Evolutionary conservation across 441 rosid genomes (phyloP).

Genomic region (Gossypium davidsonii): DNA sequence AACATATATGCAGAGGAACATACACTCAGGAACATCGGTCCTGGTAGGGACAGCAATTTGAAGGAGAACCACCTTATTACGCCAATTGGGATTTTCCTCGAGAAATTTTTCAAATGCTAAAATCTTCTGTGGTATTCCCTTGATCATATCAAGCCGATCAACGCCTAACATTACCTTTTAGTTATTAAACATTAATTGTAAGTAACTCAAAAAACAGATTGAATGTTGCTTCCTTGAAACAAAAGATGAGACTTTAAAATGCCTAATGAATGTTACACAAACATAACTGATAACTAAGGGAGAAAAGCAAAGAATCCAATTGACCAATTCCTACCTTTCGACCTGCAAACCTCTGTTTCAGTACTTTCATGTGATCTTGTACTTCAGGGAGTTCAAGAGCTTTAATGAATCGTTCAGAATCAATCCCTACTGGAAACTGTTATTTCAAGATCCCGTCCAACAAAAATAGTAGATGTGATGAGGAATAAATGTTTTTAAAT

Average conservation of each 20-base stretch:
- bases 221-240: background rate
- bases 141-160: slow-evolving; percentile 79
- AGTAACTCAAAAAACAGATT: slow-evolving; percentile 1
- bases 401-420: slow-evolving; percentile 60
- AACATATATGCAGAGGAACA: slow-evolving; percentile 13
- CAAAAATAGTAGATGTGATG: background rate
- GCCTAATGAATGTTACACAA: no score
- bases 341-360: slow-evolving; percentile 61
- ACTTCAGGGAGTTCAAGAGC: slow-evolving; percentile 59
- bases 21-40: slow-evolving; percentile 77
- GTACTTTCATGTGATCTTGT: slow-evolving; percentile 59
- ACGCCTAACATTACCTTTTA: slow-evolving; percentile 75
- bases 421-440: slow-evolving; percentile 83
- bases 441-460: slow-evolving; percentile 28
- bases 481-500: background rate
- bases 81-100: slow-evolving; percentile 73
- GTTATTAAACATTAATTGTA: slow-evolving; percentile 9
- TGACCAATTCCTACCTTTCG: slow-evolving; percentile 41
- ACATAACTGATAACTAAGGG: no score
- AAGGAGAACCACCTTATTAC: slow-evolving; percentile 68
- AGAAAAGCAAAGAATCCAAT: no score
- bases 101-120: slow-evolving; percentile 77
- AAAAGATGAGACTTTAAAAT: background rate
- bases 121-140: slow-evolving; percentile 80
- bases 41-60: slow-evolving; percentile 85